Evolutionary conservation across 148 eudicot species (phyloP).

Genomic region (Dianthus caryophyllus): DNA sequence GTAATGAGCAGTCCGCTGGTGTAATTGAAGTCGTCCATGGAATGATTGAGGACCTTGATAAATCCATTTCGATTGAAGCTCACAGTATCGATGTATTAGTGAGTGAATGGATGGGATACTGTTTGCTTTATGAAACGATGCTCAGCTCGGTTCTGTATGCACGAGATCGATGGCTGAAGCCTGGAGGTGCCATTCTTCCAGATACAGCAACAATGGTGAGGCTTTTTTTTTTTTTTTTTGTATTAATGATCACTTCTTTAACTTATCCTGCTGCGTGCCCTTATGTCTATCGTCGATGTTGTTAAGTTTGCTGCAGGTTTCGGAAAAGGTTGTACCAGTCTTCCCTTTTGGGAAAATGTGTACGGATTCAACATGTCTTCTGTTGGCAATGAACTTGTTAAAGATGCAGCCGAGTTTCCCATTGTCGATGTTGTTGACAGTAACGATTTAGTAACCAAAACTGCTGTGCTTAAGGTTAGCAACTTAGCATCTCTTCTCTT

Average conservation of each 20-base stretch:
- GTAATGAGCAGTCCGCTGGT: conserved; percentile 29
- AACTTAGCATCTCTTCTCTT: conserved; percentile 11
- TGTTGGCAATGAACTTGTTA: conserved; percentile 77
- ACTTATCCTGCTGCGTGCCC: conserved; percentile 9
- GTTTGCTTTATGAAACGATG: conserved; percentile 95
- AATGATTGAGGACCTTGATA: conserved; percentile 88
- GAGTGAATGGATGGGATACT: conserved; percentile 99
- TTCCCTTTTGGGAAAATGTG: conserved; percentile 91
- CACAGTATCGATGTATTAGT: conserved; percentile 77
- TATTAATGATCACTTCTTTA: background rate
- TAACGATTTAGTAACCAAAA: conserved; percentile 58
- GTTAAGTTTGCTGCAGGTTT: conserved; percentile 91
- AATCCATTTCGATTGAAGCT: conserved; percentile 45
- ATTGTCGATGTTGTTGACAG: conserved; percentile 76
- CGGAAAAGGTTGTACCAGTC: conserved; percentile 78
- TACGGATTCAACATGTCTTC: conserved; percentile 90
- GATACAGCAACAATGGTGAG: conserved; percentile 91
- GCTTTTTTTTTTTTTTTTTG: background rate
- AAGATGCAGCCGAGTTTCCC: conserved; percentile 75
- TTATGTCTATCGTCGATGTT: conserved; percentile 11
- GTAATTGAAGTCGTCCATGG: conserved; percentile 70
- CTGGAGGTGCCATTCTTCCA: conserved; percentile 95
- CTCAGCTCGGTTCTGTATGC: conserved; percentile 84
- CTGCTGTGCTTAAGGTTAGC: conserved; percentile 82
- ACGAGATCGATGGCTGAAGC: conserved; percentile 91